Base-by-base conservation (phyloP, 768 basidiomycete species). In the Pseudohyphozyma bogoriensis region DNA sequence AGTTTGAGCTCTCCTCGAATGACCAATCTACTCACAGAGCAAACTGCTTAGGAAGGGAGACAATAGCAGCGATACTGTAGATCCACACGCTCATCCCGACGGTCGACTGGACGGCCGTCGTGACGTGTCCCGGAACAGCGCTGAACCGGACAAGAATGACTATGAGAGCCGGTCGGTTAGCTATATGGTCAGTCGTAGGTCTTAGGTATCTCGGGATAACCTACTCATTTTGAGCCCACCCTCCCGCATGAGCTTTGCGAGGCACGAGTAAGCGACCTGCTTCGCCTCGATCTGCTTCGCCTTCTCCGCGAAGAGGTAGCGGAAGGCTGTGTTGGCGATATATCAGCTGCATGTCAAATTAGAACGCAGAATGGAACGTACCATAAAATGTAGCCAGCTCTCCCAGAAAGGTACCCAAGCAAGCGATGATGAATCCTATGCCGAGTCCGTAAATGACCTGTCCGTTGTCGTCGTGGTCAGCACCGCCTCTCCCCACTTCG, bases 21-120 rank as follows among this genome's bases (percentile, higher is more conserved):
- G 37, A 10, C 37, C 37, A 18, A 37, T 10, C 11, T 18, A 42
- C 18, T 20, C 10, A 42, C n/a, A n/a, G n/a, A 42, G 7, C 61
- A 12, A 63, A 37, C 44, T 66, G 65, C 51, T 66, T 66, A 15
- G 65, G 65, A 4, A 66, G 31, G 1, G 65, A 58, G 26, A 60
- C 53, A 32, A 58, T 44, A 40, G 31, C 54, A 4, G 64, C 64
- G 51, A 66, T 53, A 18, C 47, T 29, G 24, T 66, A 66, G 15
- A 56, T 42, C 56, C 56, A 56, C 31, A 49, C 39, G 20, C 31
- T 31, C 51, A 66, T 57, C 20, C 65, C 65, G 10, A 62, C 59
- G 12, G 58, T 63, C 20, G 58, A 60, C 44, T 66, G 65, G n/a
- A 66, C 52, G 11, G 65, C 65, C 4, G 65, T 66, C 24, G 61